Evolutionary conservation across 176 grass and related monocot species (phyloP).

Genomic region (Oryza nivara): DNA sequence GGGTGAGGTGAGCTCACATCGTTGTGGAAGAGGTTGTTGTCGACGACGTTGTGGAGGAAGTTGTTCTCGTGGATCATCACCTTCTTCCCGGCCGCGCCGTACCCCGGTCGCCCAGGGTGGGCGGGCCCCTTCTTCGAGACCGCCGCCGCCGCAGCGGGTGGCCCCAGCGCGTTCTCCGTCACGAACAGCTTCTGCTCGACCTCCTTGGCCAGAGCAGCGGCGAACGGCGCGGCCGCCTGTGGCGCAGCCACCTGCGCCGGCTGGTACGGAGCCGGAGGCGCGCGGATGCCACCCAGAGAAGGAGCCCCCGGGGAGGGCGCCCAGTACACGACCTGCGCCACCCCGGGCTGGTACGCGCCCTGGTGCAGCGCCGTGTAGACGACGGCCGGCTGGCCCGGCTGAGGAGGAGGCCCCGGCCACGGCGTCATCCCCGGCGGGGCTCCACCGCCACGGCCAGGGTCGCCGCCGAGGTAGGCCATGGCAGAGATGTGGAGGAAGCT

Average conservation of each 20-base stretch:
- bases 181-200: constrained; percentile 56
- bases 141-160: constrained; percentile 33
- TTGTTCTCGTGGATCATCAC: constrained; percentile 65
- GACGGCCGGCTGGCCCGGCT: neutral
- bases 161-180: constrained; percentile 43
- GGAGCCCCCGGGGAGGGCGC: neutral
- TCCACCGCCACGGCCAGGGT: neutral
- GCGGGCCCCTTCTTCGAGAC: constrained; percentile 58
- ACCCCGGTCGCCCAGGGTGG: constrained; percentile 40
- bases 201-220: constrained; percentile 43
- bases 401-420: neutral
- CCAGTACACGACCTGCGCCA: constrained; percentile 21
- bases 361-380: constrained; percentile 18
- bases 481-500: neutral
- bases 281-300: neutral
- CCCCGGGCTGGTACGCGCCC: constrained; percentile 2
- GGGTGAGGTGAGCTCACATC: constrained; percentile 7
- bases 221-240: neutral
- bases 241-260: too few species aligned
- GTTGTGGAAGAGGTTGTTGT: constrained; percentile 75
- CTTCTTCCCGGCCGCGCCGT: constrained; percentile 39
- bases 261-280: neutral
- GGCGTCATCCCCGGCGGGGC: neutral
- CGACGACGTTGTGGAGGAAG: constrained; percentile 68
- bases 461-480: constrained; percentile 45